Conservation (phyloP, 306 rosid species). For the Sicyos edulis region DNA sequence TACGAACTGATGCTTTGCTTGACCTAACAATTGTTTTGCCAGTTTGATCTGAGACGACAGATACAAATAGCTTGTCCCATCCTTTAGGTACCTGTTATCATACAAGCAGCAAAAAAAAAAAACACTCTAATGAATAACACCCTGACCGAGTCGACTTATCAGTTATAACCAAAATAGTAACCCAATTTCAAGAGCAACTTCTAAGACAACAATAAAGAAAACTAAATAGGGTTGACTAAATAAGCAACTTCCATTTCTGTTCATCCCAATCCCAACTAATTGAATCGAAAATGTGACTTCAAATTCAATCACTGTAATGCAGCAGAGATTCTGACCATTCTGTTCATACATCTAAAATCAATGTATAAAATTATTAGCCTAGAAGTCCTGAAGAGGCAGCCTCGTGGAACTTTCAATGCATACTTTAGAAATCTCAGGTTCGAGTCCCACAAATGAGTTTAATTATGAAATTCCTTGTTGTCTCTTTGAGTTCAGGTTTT, state of each 20-base stretch:
- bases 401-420: too few species aligned
- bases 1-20: constrained; percentile 32
- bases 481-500: too few species aligned
- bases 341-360: background rate
- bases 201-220: background rate
- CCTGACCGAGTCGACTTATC: too few species aligned
- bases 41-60: constrained; percentile 33
- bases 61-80: constrained; percentile 45
- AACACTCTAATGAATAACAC: too few species aligned
- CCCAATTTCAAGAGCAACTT: too few species aligned
- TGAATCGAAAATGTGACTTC: background rate
- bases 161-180: too few species aligned
- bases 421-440: too few species aligned
- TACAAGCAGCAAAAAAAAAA: background rate
- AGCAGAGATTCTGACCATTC: background rate
- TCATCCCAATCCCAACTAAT: background rate
- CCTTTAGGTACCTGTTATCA: constrained; percentile 38
- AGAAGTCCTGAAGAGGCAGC: too few species aligned
- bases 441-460: too few species aligned
- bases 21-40: constrained; percentile 34
- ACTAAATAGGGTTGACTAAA: background rate
- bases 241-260: background rate
- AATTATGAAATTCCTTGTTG: too few species aligned
- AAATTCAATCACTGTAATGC: background rate
- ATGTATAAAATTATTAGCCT: background rate